phyloP scores from a whole-genome alignment of 2,329 filamentous ascomycete species.

The Akanthomyces dipterigenus region DNA sequence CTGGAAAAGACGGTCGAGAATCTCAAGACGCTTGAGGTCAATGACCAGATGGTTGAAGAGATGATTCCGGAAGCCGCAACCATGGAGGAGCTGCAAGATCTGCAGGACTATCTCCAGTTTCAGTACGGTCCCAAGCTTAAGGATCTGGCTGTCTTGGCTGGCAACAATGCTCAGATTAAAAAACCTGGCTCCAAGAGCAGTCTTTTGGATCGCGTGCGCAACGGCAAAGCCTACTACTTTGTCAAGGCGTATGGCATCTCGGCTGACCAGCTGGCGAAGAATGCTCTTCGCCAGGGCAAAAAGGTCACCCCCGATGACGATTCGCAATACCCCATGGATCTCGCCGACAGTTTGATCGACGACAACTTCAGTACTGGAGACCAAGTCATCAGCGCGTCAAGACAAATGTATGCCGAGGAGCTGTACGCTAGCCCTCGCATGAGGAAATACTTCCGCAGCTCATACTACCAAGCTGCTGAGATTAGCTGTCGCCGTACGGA shows the following conservation, averaged over 20 bases:
- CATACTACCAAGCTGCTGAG: conserved; percentile 75
- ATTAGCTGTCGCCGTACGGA: conserved; percentile 88
- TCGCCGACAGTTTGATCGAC: conserved; percentile 73
- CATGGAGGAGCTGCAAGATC: conserved; percentile 92
- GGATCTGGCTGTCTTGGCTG: conserved; percentile 62
- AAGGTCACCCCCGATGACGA: conserved; percentile 83
- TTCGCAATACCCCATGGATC: conserved; percentile 69
- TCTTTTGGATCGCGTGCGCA: conserved; percentile 77
- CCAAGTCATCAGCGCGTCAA: conserved; percentile 70
- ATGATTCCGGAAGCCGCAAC: conserved; percentile 74
- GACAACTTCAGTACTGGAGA: conserved; percentile 69
- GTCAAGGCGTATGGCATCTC: conserved; percentile 87
- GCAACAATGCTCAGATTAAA: conserved; percentile 60
- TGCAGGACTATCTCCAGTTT: conserved; percentile 96
- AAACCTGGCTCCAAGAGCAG: conserved; percentile 77
- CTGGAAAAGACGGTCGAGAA: conserved; percentile 74
- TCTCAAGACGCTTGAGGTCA: conserved; percentile 56
- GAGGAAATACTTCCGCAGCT: conserved; percentile 76
- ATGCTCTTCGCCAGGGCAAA: conserved; percentile 70
- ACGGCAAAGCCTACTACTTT: conserved; percentile 70
- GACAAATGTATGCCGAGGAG: conserved; percentile 86
- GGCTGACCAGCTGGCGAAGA: conserved; percentile 81
- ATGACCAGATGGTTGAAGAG: conserved; percentile 71
- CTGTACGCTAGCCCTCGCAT: conserved; percentile 81
- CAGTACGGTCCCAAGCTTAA: conserved; percentile 80